Evolutionary conservation across 805 yeast genomes (phyloP).

Genomic region (Zygoascus flipseniorum): DNA sequence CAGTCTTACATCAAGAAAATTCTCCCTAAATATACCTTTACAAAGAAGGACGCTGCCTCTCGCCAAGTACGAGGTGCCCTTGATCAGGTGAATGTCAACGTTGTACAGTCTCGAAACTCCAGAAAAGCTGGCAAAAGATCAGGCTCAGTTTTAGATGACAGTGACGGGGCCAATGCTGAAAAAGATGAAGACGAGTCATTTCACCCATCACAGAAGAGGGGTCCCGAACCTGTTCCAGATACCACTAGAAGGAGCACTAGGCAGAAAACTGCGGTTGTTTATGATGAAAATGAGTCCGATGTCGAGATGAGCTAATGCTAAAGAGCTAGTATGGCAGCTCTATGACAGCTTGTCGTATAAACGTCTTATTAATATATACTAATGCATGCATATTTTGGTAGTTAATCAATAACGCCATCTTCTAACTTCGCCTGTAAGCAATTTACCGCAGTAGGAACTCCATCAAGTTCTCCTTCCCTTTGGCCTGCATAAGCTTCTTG

Average conservation of each 20-base stretch:
- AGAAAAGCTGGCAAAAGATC: too few relatives aligned
- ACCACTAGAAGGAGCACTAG: background rate
- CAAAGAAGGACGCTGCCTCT: background rate
- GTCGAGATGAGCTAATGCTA: background rate
- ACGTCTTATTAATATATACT: background rate
- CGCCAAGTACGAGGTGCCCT: background rate
- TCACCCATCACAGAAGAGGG: background rate
- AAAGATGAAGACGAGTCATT: background rate
- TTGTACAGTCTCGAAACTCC: too few relatives aligned
- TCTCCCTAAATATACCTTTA: background rate
- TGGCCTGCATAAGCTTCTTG: constrained; percentile 52
- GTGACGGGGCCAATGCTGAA: background rate
- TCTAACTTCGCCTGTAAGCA: background rate
- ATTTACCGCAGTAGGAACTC: constrained; percentile 37
- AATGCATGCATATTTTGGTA: background rate
- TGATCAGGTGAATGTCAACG: background rate
- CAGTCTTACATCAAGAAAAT: constrained; percentile 4
- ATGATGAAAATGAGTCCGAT: background rate
- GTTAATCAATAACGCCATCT: background rate
- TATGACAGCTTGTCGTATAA: background rate
- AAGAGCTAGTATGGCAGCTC: too few relatives aligned
- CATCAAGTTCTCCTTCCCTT: constrained; percentile 60
- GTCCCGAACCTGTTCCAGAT: background rate
- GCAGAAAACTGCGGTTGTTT: background rate
- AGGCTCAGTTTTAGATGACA: too few relatives aligned